Evolutionary conservation across 805 yeast species (phyloP), one percentile per base, ranked within the genome.

Genomic region (Hagleromyces aurorensis): DNA sequence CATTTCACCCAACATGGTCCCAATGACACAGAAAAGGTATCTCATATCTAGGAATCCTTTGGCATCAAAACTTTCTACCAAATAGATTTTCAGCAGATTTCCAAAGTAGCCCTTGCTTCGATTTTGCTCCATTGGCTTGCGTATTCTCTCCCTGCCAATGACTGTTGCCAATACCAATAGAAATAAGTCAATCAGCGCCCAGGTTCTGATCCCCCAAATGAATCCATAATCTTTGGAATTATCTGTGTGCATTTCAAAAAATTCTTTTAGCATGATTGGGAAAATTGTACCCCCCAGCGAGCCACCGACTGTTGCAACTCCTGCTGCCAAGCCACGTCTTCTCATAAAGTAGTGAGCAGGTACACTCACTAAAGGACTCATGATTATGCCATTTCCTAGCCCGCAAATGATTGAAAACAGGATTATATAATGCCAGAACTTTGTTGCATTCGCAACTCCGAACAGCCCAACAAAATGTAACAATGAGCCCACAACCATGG

Each of bases 341-440:
- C 50, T 60, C 29, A 64, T 59, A 45, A 78, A 78, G 70, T 81
- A 78, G 40, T 78, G 85, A 16, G 76, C 69, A 7, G 77, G 62
- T 9, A 70, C 72, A 9, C 80, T 71, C 6, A 78, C 55, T 19
- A 71, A 50, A 1, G 84, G 83, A 13, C 74, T 64, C 50, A 72
- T 59, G 16, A 74, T 56, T 13, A 74, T 50, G 2, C 78, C 78
- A 29, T 66, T 64, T 0, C 81, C 83, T 10, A 72, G 35, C 3
- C 84, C 85, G 16, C 66, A 51, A 13, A 66, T 48, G 0, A 78
- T 35, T 3, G 75, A 67, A 43, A 75, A 75, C 19, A 78, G 59
- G 14, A 77, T 46, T 15, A 78, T 62, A 41, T 78, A 78, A 29
- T 78, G 83, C 63, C 70, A 75, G 10, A 72, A 55, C 20, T 64